A percentile compares a stretch with the other conserved stretches of the same genome.
Evolutionary conservation across 2,329 filamentous ascomycete genomes (phyloP).

Genomic region (Celoporthe dispersa): DNA sequence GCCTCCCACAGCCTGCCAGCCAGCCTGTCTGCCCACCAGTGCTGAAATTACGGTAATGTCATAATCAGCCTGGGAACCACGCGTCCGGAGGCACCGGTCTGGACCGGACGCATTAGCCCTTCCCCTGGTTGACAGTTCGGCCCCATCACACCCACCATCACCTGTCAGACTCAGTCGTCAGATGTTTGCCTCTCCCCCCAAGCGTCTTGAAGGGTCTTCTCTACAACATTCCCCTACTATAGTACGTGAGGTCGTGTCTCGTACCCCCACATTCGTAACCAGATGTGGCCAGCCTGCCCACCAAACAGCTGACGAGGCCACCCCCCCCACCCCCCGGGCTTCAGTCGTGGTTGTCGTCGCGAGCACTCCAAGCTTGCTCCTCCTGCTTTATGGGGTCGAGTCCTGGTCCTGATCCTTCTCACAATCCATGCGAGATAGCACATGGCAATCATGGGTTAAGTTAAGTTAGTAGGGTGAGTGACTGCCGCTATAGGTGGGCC

Average conservation of each 20-base stretch:
- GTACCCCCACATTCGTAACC: constrained; percentile 1
- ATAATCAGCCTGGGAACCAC: background rate
- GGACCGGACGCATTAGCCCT: background rate
- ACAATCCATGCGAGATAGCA: constrained; percentile 23
- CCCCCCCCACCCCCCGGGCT: background rate
- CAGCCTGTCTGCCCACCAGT: background rate
- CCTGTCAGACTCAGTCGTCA: background rate
- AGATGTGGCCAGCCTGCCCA: background rate
- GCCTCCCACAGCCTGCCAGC: too few relatives aligned
- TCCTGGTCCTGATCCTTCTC: background rate
- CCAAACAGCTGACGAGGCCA: background rate
- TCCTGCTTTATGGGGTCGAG: background rate
- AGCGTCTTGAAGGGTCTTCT: background rate
- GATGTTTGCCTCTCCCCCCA: background rate
- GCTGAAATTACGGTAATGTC: constrained; percentile 7
- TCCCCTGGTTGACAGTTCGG: background rate
- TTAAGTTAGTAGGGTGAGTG: constrained; percentile 10
- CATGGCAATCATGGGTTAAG: constrained; percentile 26
- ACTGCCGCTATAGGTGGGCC: constrained; percentile 17
- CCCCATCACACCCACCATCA: constrained; percentile 1
- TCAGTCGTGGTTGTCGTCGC: background rate
- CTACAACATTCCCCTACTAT: background rate
- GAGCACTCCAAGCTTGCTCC: background rate
- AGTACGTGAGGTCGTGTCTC: background rate
- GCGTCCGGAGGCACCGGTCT: background rate